Evolutionary conservation across 768 basidiomycete species (phyloP).

Genomic region (Leccinellum albellum): DNA sequence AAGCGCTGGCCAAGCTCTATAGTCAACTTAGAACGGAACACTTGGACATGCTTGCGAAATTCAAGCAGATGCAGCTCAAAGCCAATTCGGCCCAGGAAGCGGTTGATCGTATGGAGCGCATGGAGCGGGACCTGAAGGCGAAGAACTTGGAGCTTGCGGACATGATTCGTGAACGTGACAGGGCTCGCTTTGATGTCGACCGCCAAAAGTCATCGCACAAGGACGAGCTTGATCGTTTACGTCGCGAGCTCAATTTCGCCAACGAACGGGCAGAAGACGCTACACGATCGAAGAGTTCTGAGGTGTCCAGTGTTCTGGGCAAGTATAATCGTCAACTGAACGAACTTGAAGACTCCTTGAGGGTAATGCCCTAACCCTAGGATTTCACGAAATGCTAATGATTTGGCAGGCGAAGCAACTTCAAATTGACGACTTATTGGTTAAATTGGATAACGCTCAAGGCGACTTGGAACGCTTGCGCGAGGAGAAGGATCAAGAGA

Average conservation of each 20-base stretch:
- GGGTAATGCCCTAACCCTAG: conserved; percentile 47
- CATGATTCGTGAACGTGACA: conserved; percentile 96
- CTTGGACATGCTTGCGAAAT: conserved; percentile 93
- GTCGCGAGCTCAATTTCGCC: conserved; percentile 89
- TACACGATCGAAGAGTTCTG: conserved; percentile 85
- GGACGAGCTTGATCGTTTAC: conserved; percentile 89
- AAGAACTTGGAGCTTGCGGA: conserved; percentile 98
- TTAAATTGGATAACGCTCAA: conserved; percentile 70
- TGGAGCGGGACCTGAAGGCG: conserved; percentile 97
- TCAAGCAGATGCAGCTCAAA: conserved; percentile 95
- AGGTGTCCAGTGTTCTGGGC: conserved; percentile 80
- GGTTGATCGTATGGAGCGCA: conserved; percentile 96
- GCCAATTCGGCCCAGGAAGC: conserved; percentile 98
- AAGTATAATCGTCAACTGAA: conserved; percentile 96
- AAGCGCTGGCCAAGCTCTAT: conserved; percentile 96
- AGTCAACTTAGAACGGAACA: conserved; percentile 97
- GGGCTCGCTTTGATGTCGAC: conserved; percentile 93
- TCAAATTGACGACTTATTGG: conserved; percentile 90
- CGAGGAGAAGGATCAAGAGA: conserved; percentile 97
- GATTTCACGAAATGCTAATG: conserved; percentile 10
- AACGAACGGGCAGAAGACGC: conserved; percentile 98
- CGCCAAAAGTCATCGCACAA: conserved; percentile 91
- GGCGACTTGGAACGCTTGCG: conserved; percentile 76
- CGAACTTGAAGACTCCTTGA: conserved; percentile 93
- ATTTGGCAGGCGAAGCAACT: conserved; percentile 79